Conservation (phyloP, 345 rosid genomes). For the Lepidium aucheri region DNA sequence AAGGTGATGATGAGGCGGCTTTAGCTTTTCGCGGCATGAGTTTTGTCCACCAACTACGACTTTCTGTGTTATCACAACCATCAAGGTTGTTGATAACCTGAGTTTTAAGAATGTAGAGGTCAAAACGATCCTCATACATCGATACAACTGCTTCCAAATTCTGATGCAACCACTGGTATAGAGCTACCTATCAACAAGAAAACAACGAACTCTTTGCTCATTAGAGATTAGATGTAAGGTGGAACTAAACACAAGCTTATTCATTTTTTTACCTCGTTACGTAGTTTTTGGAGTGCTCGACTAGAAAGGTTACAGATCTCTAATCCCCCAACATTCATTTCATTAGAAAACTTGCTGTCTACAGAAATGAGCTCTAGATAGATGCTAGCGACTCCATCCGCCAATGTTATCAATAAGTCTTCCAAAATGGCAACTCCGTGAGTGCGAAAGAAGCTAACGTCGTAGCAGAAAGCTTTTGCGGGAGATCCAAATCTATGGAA, state of each 20-base stretch:
- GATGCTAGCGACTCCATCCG: conserved; percentile 73
- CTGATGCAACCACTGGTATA: conserved; percentile 86
- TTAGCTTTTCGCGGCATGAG: conserved; percentile 32
- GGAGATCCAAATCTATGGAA: conserved; percentile 54
- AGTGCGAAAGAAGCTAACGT: conserved; percentile 40
- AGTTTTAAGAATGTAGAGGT: conserved; percentile 51
- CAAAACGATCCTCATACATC: conserved; percentile 93
- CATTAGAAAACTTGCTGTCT: conserved; percentile 66
- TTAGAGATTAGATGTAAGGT: neutral
- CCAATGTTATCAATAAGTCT: conserved; percentile 77
- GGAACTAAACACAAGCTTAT: neutral
- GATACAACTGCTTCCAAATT: conserved; percentile 78
- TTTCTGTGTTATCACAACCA: conserved; percentile 29
- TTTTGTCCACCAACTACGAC: conserved; percentile 62
- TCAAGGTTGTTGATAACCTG: conserved; percentile 35
- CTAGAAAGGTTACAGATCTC: conserved; percentile 71
- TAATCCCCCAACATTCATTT: conserved; percentile 44
- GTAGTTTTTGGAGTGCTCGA: conserved; percentile 71
- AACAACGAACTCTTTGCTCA: neutral
- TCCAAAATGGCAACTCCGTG: conserved; percentile 73
- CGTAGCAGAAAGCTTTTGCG: conserved; percentile 45
- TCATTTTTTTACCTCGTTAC: conserved; percentile 56
- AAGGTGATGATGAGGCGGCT: conserved; percentile 29
- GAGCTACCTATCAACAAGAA: conserved; percentile 48
- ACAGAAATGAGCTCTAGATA: conserved; percentile 91